These are phyloP conservation scores for Diutina pseudorugosa DNA, from an alignment of 1,139 yeast species.

Conservation along the genomic window DNA sequence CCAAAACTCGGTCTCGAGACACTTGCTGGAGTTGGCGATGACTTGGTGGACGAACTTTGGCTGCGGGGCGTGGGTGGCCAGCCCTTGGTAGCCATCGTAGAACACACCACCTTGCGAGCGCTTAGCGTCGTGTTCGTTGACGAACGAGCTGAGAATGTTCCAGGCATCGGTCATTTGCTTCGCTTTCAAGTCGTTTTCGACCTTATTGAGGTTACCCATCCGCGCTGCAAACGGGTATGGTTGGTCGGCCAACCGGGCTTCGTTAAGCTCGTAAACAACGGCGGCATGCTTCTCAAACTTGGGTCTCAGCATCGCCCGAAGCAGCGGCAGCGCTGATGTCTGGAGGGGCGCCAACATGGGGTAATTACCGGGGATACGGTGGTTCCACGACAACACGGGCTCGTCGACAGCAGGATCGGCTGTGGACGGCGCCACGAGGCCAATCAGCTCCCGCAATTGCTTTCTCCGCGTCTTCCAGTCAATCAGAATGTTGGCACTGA, in stretches of 20 bases:
- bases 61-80: conserved; percentile 5
- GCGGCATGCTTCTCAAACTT: conserved; percentile 68
- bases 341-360: conserved; percentile 24
- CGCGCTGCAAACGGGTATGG: conserved; percentile 40
- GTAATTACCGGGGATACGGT: conserved; percentile 23
- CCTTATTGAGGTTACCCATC: conserved; percentile 41
- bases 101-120: conserved; percentile 36
- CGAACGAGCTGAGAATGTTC: conserved; percentile 38
- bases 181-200: conserved; percentile 42
- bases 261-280: conserved; percentile 58
- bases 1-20: conserved; percentile 67
- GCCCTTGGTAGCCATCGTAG: conserved; percentile 21
- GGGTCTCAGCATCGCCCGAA: conserved; percentile 19
- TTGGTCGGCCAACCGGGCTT: conserved; percentile 42
- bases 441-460: conserved; percentile 59
- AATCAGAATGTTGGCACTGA: conserved; percentile 57
- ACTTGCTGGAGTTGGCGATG: conserved; percentile 43
- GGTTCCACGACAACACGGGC: conserved; percentile 21
- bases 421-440: conserved; percentile 16
- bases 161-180: conserved; percentile 56
- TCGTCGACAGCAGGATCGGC: background rate
- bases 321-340: background rate
- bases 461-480: conserved; percentile 80
- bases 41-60: conserved; percentile 32
- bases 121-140: conserved; percentile 24